Evolutionary conservation across 2,329 filamentous ascomycete species (phyloP).

Genomic region (Aspergillus novofumigatus): DNA sequence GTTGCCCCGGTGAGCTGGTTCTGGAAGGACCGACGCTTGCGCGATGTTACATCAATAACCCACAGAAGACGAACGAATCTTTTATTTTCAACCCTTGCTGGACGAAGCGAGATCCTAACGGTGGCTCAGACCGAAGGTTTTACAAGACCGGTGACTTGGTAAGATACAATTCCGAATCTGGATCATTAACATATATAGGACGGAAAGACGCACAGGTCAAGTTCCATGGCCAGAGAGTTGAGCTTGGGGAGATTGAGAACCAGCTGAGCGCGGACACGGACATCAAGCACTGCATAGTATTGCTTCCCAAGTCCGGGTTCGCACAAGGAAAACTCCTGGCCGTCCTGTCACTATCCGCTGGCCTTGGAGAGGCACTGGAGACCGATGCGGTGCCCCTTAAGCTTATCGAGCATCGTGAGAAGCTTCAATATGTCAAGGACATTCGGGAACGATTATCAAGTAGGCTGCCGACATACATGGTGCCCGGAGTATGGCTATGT

Average conservation of each 20-base stretch:
- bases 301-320: conserved; percentile 34
- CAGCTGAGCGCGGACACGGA: conserved; percentile 27
- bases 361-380: conserved; percentile 15
- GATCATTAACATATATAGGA: conserved; percentile 45
- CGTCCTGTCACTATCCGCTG: conserved; percentile 27
- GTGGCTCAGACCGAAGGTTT: conserved; percentile 24
- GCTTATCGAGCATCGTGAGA: conserved; percentile 19
- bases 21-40: conserved; percentile 54
- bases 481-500: conserved; percentile 45
- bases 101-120: conserved; percentile 39
- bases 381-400: conserved; percentile 19
- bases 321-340: conserved; percentile 30
- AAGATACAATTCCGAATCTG: conserved; percentile 33
- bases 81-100: conserved; percentile 57
- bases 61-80: conserved; percentile 52
- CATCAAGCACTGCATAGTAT: conserved; percentile 33
- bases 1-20: conserved; percentile 35
- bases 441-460: conserved; percentile 27
- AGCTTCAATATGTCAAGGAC: conserved; percentile 18
- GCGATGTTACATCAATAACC: conserved; percentile 57
- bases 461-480: conserved; percentile 45
- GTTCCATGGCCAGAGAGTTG: conserved; percentile 61
- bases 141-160: conserved; percentile 42
- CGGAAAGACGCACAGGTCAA: conserved; percentile 67
- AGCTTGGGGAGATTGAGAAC: conserved; percentile 52